Percentiles rank a stretch among this genome's conserved stretches.
These are phyloP conservation scores for Posidonia australis DNA, from an alignment of 106 monocot genomes.

Conservation along the genomic window DNA sequence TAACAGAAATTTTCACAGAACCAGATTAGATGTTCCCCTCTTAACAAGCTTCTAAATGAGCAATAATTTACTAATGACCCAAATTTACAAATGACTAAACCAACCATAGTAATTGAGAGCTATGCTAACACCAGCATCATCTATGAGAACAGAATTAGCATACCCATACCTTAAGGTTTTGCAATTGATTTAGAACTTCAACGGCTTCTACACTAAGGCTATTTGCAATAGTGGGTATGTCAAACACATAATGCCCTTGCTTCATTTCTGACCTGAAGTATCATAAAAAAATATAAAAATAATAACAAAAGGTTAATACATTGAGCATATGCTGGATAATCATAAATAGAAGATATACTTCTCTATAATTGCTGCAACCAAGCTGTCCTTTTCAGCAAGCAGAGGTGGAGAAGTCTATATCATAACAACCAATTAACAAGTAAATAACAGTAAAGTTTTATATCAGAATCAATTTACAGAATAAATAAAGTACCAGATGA, in stretches of 20 bases:
- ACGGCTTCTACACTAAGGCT: conserved; percentile 10
- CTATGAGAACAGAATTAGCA: background rate
- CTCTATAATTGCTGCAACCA: conserved; percentile 59
- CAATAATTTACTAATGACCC: too few relatives aligned
- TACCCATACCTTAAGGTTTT: conserved; percentile 62
- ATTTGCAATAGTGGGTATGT: conserved; percentile 70
- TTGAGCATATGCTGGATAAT: background rate
- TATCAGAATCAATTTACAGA: background rate
- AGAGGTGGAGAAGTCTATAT: conserved; percentile 65
- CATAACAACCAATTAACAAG: conserved; percentile 1
- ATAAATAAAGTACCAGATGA: too few relatives aligned
- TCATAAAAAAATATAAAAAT: background rate
- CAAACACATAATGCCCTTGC: conserved; percentile 70
- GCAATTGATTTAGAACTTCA: conserved; percentile 52
- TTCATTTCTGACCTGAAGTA: conserved; percentile 56
- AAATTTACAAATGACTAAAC: too few relatives aligned
- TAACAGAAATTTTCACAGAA: too few relatives aligned
- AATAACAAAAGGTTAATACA: background rate
- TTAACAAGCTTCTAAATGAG: too few relatives aligned
- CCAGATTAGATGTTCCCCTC: too few relatives aligned
- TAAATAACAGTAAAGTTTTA: background rate
- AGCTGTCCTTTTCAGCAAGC: conserved; percentile 52
- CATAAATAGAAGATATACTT: conserved; percentile 32
- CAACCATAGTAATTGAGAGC: too few relatives aligned
- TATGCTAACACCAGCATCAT: background rate